Evolutionary conservation across 257 asterid genomes (phyloP).

Genomic region (Solanum bulbocastanum): DNA sequence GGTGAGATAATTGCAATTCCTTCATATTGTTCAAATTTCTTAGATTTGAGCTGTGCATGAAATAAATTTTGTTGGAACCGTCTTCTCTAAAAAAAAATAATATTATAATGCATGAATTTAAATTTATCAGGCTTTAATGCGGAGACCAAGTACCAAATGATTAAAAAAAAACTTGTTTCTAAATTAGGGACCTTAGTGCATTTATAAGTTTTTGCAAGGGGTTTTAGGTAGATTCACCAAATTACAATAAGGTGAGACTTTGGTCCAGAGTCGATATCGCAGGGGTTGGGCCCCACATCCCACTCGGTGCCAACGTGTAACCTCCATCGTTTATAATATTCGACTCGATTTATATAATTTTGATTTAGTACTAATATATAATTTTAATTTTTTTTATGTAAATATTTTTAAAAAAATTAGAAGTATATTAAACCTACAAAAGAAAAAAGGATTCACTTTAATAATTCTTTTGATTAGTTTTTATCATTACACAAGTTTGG

Average conservation of each 20-base stretch:
- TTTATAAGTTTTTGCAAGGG: not conserved
- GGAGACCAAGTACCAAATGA: not conserved
- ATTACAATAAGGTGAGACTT: not conserved
- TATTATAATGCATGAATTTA: accelerated
- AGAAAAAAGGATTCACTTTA: too few relatives aligned
- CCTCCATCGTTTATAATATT: not conserved
- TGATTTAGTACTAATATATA: too few relatives aligned
- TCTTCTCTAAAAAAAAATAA: not conserved
- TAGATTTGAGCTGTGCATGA: not conserved
- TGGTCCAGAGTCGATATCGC: not conserved
- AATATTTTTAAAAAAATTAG: too few relatives aligned
- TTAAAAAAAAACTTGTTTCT: not conserved
- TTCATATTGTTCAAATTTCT: too few relatives aligned
- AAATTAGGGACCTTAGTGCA: not conserved
- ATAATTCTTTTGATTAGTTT: not conserved
- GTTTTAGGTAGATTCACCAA: not conserved
- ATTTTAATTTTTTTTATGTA: too few relatives aligned
- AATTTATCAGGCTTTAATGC: too few relatives aligned
- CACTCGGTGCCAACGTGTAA: constrained; percentile 18
- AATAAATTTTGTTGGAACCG: not conserved
- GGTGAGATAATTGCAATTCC: accelerated
- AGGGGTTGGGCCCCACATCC: constrained; percentile 17
- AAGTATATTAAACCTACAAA: not conserved
- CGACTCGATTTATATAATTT: not conserved
- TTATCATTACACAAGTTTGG: not conserved